Evolutionary conservation across 2,329 filamentous ascomycete species (phyloP).

Genomic region (Sarocladium kiliense): DNA sequence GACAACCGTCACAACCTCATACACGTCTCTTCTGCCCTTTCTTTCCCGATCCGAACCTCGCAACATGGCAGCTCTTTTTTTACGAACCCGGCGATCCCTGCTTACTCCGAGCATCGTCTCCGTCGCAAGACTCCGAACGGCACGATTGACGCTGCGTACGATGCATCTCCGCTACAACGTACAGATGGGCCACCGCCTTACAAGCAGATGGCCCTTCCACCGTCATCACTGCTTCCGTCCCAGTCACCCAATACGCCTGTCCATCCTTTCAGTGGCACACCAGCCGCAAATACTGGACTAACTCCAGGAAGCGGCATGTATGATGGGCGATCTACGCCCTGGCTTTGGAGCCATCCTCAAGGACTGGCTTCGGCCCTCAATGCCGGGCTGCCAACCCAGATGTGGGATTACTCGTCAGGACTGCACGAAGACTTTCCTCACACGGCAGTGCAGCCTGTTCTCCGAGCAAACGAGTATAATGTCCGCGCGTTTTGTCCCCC

Average conservation of each 20-base stretch:
- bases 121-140: conserved; percentile 91
- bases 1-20: neutral
- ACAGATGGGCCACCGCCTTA: conserved; percentile 68
- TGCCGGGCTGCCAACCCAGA: neutral
- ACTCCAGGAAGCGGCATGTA: neutral
- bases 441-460: conserved; percentile 22
- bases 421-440: neutral
- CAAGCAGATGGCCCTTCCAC: conserved; percentile 60
- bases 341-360: neutral
- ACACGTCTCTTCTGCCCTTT: conserved; percentile 16
- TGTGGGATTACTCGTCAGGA: neutral
- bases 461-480: conserved; percentile 31
- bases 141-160: conserved; percentile 87
- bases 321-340: neutral
- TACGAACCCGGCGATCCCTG: neutral
- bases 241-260: conserved; percentile 16
- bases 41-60: conserved; percentile 22
- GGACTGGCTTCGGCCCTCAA: neutral
- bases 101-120: conserved; percentile 64
- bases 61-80: neutral
- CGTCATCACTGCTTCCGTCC: conserved; percentile 55
- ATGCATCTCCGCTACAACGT: conserved; percentile 72
- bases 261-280: neutral
- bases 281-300: neutral
- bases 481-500: conserved; percentile 33